phyloP scores from a whole-genome alignment of 495 filamentous ascomycete genomes.

The Aspergillus bertholletiae region DNA sequence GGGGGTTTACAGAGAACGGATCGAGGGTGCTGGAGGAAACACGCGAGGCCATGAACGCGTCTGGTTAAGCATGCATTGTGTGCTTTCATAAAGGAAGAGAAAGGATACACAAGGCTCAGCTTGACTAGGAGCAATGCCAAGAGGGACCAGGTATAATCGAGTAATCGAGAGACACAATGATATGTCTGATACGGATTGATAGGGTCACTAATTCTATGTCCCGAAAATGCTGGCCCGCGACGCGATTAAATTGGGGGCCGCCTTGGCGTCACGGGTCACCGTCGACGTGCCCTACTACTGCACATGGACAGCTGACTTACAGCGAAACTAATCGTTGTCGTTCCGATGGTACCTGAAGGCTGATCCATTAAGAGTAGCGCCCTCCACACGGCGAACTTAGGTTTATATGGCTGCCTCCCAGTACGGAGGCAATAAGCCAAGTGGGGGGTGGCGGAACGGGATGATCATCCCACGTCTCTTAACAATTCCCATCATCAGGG shows the following conservation, averaged over 20 bases:
- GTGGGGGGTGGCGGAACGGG: too few species aligned
- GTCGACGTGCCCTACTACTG: neutral
- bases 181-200: neutral
- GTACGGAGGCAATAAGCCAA: too few species aligned
- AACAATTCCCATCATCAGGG: too few species aligned
- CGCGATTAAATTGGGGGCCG: neutral
- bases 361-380: too few species aligned
- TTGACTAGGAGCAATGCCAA: neutral
- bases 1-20: conserved; percentile 30
- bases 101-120: neutral
- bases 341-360: too few species aligned
- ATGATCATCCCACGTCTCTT: too few species aligned
- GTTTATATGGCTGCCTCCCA: too few species aligned
- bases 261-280: conserved; percentile 5
- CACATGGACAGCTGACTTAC: too few species aligned
- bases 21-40: conserved; percentile 29
- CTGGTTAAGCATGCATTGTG: conserved; percentile 17
- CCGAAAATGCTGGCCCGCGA: neutral
- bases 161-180: neutral
- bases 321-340: too few species aligned
- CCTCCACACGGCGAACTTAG: too few species aligned
- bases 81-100: neutral
- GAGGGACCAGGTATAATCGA: neutral
- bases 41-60: conserved; percentile 38
- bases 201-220: neutral